These are phyloP conservation scores for Boletus subcaerulescens DNA, from an alignment of 768 basidiomycete species.

Conservation along the genomic window DNA sequence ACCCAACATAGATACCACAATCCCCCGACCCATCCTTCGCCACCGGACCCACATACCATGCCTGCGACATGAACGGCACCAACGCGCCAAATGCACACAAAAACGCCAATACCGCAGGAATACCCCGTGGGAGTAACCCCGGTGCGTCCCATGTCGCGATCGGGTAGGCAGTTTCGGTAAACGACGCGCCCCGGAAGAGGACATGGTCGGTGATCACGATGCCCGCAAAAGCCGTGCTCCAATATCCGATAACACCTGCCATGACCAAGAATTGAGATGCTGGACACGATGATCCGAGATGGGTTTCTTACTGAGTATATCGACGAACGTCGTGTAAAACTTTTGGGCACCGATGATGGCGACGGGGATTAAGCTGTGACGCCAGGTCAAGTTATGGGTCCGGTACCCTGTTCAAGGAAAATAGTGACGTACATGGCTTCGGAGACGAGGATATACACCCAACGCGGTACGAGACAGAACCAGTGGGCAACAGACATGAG, in stretches of 20 bases:
- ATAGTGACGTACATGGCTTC: slow-evolving; percentile 38
- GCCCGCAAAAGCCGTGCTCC: slow-evolving; percentile 36
- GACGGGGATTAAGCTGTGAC: slow-evolving; percentile 41
- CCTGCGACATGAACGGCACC: slow-evolving; percentile 51
- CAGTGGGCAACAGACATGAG: slow-evolving; percentile 37
- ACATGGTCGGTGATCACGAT: slow-evolving; percentile 45
- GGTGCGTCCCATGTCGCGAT: slow-evolving; percentile 36
- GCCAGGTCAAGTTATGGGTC: not conserved
- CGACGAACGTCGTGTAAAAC: slow-evolving; percentile 45
- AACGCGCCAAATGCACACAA: slow-evolving; percentile 38
- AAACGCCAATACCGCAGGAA: slow-evolving; percentile 41
- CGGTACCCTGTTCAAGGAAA: not conserved
- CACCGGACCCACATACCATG: slow-evolving; percentile 50
- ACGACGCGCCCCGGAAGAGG: slow-evolving; percentile 38
- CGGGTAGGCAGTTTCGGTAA: slow-evolving; percentile 35
- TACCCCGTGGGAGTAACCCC: slow-evolving; percentile 37
- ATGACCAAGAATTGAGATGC: not conserved
- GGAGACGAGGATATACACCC: slow-evolving; percentile 45
- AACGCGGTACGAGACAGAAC: slow-evolving; percentile 41
- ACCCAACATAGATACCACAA: slow-evolving; percentile 44
- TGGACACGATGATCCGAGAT: slow-evolving; percentile 3
- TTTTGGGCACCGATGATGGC: slow-evolving; percentile 44
- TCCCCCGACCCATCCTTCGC: slow-evolving; percentile 45
- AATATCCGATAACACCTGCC: slow-evolving; percentile 45
- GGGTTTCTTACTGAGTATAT: slow-evolving; percentile 35